phyloP scores from a whole-genome alignment of 495 filamentous ascomycete genomes.

The Talaromyces thailandensis region DNA sequence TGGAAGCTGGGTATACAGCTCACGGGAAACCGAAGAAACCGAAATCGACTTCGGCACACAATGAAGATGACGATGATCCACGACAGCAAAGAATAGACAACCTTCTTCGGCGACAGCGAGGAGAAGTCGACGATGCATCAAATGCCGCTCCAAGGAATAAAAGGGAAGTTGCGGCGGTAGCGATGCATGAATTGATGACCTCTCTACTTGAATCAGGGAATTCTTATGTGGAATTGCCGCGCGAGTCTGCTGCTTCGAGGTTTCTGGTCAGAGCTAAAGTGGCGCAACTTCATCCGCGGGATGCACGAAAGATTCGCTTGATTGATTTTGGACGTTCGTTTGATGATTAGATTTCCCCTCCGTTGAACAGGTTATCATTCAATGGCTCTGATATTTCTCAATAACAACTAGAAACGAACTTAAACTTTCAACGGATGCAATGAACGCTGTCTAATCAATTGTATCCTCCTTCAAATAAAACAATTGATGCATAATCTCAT shows the following conservation, averaged over 20 bases:
- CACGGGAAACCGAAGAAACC: slow-evolving; percentile 61
- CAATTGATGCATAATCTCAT: slow-evolving; percentile 62
- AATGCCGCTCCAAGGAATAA: slow-evolving; percentile 37
- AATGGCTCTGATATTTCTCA: neutral
- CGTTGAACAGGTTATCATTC: neutral
- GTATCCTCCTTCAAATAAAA: slow-evolving; percentile 65
- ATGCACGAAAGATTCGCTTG: slow-evolving; percentile 65
- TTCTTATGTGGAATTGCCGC: slow-evolving; percentile 58
- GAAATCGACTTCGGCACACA: slow-evolving; percentile 33
- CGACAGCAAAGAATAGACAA: slow-evolving; percentile 64
- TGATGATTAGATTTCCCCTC: slow-evolving; percentile 39
- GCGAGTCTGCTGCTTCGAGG: slow-evolving; percentile 71
- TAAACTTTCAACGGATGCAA: neutral
- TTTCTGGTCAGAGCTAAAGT: slow-evolving; percentile 80
- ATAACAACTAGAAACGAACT: neutral
- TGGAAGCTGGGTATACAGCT: slow-evolving; percentile 63
- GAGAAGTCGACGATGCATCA: slow-evolving; percentile 16
- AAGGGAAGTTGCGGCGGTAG: slow-evolving; percentile 52
- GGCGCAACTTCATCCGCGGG: slow-evolving; percentile 77
- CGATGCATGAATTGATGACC: slow-evolving; percentile 60
- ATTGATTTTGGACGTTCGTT: slow-evolving; percentile 79
- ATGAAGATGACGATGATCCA: slow-evolving; percentile 23
- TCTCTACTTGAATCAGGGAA: slow-evolving; percentile 51
- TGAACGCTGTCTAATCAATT: slow-evolving; percentile 45
- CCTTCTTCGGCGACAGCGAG: slow-evolving; percentile 47